These are phyloP conservation scores for Aspergillus niger DNA, from an alignment of 2,329 filamentous ascomycete genomes.

Conservation along the genomic window DNA sequence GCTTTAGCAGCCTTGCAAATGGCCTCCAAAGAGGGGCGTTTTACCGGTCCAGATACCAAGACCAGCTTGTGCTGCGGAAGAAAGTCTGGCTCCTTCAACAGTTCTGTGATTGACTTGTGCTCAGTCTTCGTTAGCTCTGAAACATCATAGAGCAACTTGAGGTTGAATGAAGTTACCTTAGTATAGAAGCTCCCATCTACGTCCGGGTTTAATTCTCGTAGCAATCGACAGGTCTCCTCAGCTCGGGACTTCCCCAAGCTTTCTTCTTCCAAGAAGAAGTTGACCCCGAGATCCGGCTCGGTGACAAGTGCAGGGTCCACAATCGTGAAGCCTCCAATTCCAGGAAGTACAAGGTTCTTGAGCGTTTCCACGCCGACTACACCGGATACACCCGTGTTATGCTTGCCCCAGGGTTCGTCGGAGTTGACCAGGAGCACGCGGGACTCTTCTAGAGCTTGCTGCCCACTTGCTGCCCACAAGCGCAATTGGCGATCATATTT, in stretches of 20 bases:
- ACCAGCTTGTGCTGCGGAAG: conserved; percentile 59
- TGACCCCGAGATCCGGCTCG: conserved; percentile 85
- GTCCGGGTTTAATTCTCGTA: conserved; percentile 90
- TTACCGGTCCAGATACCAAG: conserved; percentile 62
- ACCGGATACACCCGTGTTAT: conserved; percentile 62
- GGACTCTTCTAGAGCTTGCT: conserved; percentile 84
- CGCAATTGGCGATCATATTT: conserved; percentile 96
- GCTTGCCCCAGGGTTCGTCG: conserved; percentile 40
- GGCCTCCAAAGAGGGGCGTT: conserved; percentile 52
- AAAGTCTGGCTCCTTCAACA: conserved; percentile 42
- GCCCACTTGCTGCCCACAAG: conserved; percentile 90
- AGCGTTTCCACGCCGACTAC: conserved; percentile 86
- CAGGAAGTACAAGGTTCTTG: conserved; percentile 95
- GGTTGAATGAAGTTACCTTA: conserved; percentile 46
- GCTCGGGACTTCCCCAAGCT: conserved; percentile 77
- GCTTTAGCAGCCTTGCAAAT: conserved; percentile 55
- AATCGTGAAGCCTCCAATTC: conserved; percentile 89
- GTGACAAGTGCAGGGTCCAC: conserved; percentile 76
- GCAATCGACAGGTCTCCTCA: conserved; percentile 71
- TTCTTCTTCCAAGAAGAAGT: conserved; percentile 89
- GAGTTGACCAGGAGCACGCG: conserved; percentile 90
- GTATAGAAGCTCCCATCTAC: conserved; percentile 73
- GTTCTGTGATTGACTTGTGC: conserved; percentile 39
- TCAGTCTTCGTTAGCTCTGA: conserved; percentile 13
- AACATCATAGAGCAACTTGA: neutral